These are phyloP conservation scores for Suillus ampliporus DNA, from an alignment of 768 basidiomycete species.

Conservation along the genomic window DNA sequence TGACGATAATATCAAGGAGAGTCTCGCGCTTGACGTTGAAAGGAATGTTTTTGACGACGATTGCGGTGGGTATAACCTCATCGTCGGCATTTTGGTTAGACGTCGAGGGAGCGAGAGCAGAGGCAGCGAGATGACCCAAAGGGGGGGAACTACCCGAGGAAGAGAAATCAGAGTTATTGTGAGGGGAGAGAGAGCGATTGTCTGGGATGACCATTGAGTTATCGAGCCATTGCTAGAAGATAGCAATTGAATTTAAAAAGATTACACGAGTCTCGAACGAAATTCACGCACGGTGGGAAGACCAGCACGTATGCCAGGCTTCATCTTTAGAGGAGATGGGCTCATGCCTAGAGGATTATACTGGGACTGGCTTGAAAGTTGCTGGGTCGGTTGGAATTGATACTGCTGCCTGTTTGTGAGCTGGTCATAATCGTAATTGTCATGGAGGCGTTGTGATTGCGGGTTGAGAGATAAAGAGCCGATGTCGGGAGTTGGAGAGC, in stretches of 20 bases:
- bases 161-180: constrained; percentile 89
- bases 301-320: constrained; percentile 63
- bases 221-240: constrained; percentile 84
- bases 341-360: constrained; percentile 59
- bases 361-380: constrained; percentile 57
- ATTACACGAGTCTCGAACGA: constrained; percentile 26
- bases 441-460: constrained; percentile 78
- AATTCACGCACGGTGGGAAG: constrained; percentile 70
- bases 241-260: constrained; percentile 27
- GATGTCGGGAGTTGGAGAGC: constrained; percentile 77
- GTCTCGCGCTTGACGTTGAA: constrained; percentile 98
- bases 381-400: constrained; percentile 70
- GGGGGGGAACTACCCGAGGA: constrained; percentile 87
- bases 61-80: constrained; percentile 97
- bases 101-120: constrained; percentile 53
- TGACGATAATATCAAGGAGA: constrained; percentile 92
- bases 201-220: constrained; percentile 57
- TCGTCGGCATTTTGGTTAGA: constrained; percentile 69
- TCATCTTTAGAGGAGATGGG: constrained; percentile 78
- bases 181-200: constrained; percentile 81
- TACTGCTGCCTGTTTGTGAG: constrained; percentile 63
- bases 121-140: constrained; percentile 46
- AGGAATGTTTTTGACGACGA: constrained; percentile 99
- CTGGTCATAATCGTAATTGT: constrained; percentile 85
- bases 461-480: constrained; percentile 75